Conservation (phyloP, 441 rosid species). For the Pelargonium myrrhifolium region DNA sequence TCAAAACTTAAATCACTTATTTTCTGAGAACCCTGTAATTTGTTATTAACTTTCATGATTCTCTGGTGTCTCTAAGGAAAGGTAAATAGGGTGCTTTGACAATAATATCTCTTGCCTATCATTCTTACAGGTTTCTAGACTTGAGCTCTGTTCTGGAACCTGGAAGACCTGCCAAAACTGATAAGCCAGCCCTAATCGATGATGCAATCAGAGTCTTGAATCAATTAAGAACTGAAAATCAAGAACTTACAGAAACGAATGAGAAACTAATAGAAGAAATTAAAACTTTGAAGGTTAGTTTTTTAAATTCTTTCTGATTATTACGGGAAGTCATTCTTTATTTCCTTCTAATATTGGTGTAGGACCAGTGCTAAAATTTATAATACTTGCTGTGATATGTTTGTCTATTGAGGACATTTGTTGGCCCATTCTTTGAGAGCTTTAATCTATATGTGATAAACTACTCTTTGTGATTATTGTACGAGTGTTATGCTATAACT, state of each 20-base stretch:
- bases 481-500: not conserved
- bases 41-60: not conserved
- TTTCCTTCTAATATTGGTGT: not conserved
- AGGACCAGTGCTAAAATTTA: not conserved
- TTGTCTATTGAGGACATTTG: not conserved
- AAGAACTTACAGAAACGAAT: slow-evolving; percentile 71
- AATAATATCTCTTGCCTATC: not conserved
- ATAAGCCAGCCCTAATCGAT: slow-evolving; percentile 72
- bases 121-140: slow-evolving; percentile 58
- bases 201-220: slow-evolving; percentile 73
- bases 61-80: not conserved
- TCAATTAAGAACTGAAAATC: slow-evolving; percentile 64
- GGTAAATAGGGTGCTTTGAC: slow-evolving; percentile 5
- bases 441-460: not conserved
- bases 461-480: not conserved
- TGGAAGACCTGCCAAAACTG: slow-evolving; percentile 62
- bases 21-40: not conserved
- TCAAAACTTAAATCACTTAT: not conserved
- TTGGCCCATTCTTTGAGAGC: not conserved
- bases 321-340: not conserved
- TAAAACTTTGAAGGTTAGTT: slow-evolving; percentile 64
- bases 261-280: slow-evolving; percentile 70
- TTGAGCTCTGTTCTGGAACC: slow-evolving; percentile 76
- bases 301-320: not conserved
- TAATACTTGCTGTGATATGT: not conserved